Base-by-base conservation (phyloP, 75 land plant species). In the Sequoiadendron giganteum region DNA sequence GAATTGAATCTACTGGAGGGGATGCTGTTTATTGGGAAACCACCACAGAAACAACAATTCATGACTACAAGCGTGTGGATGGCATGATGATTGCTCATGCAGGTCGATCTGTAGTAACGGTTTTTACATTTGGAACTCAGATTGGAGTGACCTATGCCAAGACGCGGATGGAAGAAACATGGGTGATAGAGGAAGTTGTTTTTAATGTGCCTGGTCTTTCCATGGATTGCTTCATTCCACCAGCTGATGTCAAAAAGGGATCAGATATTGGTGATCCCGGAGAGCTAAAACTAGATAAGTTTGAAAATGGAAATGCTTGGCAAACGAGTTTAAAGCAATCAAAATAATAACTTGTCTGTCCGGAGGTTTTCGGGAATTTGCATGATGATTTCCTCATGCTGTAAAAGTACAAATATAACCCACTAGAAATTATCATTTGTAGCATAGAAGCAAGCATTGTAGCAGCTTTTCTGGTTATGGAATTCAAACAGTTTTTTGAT, bases 131-230 rank as follows among this genome's bases (percentile, higher is more conserved):
- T 83, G 93, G 92, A 11, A 95, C 92, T 86, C 92, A 65, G 43
- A 83, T 87, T 80, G 90, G 81, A 86, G 91, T 65, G 38, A 52
- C 86, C 34, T 85, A 36, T 55, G 89, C 90, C 65, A 89, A 94
- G 90, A 94, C 95, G 0, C 85, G 93, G 45, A 90, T 95, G 95
- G 95, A 95, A 43, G 97, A 95, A 82, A 79, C 79, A 30, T 95
- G 97, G 97, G 86, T 56, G 28, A 92, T 95, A 16, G 93, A 93
- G 42, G 97, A 95, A 86, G 92, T 92, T 2, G 95, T 89, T 43
- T 94, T 92, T 77, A 93, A 95, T 75, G 97, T 95, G n/a, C 94
- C 91, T 5, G 97, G 97, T 4, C 89, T 95, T 9, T 94, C 95
- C 54, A 47, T 87, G 15, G 97, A 95, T 42, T 88, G 65, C 82